Percentiles rank a stretch among this genome's conserved stretches.
Evolutionary conservation across 352 stramenopile genomes (phyloP).

Genomic region (Phytopythium helicoides): DNA sequence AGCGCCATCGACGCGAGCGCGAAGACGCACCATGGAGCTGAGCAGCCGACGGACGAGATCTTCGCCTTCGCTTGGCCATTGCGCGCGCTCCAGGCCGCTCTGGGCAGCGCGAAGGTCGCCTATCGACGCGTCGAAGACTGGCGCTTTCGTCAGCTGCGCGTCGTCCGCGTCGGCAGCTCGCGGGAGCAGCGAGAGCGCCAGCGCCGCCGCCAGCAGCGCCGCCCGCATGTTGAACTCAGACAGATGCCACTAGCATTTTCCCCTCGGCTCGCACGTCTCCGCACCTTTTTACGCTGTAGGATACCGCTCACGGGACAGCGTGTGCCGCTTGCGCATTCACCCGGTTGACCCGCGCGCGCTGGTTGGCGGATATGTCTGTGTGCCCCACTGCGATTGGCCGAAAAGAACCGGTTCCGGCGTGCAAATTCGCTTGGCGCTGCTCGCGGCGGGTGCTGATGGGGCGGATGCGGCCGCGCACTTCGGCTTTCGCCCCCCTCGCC

Average conservation of each 20-base stretch:
- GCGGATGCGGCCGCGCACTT: not conserved
- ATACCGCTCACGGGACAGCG: too few species aligned
- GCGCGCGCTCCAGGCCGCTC: not conserved
- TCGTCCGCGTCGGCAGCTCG: not conserved
- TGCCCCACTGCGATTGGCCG: not conserved
- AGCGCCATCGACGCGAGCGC: not conserved
- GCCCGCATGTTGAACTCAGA: slow-evolving; percentile 12
- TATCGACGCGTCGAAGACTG: slow-evolving; percentile 16
- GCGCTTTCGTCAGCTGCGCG: not conserved
- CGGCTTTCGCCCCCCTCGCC: not conserved
- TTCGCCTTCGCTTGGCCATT: not conserved
- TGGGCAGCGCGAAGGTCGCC: slow-evolving; percentile 5
- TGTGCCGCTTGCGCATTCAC: slow-evolving; percentile 1
- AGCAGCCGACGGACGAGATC: not conserved
- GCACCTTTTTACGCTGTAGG: not conserved
- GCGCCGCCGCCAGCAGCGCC: not conserved
- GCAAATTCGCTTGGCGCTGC: slow-evolving; percentile 2
- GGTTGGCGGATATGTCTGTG: not conserved
- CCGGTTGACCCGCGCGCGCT: too few species aligned
- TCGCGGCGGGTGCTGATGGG: not conserved
- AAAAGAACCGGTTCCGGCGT: slow-evolving; percentile 1
- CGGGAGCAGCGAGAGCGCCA: not conserved
- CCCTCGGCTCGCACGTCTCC: too few species aligned
- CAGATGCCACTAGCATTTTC: slow-evolving; percentile 32
- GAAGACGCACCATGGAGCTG: not conserved